Percentiles rank a stretch among this genome's conserved stretches.
Conservation (phyloP, 371 early-diverging fungal species). For the Actinomortierella wolfii region DNA sequence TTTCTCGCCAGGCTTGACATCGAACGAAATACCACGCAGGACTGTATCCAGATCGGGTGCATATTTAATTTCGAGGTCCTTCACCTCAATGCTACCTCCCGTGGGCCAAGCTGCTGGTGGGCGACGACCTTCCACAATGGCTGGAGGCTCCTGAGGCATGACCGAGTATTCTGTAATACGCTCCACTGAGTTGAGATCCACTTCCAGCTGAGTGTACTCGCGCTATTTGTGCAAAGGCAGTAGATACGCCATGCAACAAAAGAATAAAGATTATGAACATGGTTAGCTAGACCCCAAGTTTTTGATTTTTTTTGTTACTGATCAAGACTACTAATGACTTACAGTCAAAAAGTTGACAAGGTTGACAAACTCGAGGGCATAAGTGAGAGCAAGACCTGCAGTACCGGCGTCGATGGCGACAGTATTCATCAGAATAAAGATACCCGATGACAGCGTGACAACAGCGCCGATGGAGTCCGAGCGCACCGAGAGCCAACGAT, state of each 20-base stretch:
- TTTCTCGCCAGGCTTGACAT: slow-evolving; percentile 69
- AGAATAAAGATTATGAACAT: neutral
- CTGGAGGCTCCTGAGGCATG: slow-evolving; percentile 79
- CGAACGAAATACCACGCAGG: slow-evolving; percentile 67
- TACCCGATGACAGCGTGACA: slow-evolving; percentile 70
- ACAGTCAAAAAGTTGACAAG: slow-evolving; percentile 37
- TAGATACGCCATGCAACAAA: neutral
- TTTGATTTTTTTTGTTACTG: slow-evolving; percentile 15
- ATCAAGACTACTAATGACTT: slow-evolving; percentile 8
- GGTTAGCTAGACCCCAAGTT: slow-evolving; percentile 49
- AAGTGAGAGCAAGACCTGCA: slow-evolving; percentile 83
- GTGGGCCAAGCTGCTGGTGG: slow-evolving; percentile 82
- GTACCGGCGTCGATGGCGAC: slow-evolving; percentile 74
- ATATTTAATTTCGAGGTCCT: slow-evolving; percentile 69
- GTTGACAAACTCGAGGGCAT: slow-evolving; percentile 69
- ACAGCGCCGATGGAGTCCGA: slow-evolving; percentile 72
- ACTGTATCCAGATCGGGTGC: slow-evolving; percentile 68
- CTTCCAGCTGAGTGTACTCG: slow-evolving; percentile 77
- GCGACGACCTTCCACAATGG: slow-evolving; percentile 50
- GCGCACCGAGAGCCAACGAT: slow-evolving; percentile 88
- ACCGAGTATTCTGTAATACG: slow-evolving; percentile 80
- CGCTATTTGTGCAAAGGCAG: slow-evolving; percentile 1
- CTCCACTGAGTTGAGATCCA: slow-evolving; percentile 86
- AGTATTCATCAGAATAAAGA: slow-evolving; percentile 58
- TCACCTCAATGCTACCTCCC: slow-evolving; percentile 67